Base-by-base conservation (phyloP, 2,329 filamentous ascomycete species). In the Apiospora pterosperma region DNA sequence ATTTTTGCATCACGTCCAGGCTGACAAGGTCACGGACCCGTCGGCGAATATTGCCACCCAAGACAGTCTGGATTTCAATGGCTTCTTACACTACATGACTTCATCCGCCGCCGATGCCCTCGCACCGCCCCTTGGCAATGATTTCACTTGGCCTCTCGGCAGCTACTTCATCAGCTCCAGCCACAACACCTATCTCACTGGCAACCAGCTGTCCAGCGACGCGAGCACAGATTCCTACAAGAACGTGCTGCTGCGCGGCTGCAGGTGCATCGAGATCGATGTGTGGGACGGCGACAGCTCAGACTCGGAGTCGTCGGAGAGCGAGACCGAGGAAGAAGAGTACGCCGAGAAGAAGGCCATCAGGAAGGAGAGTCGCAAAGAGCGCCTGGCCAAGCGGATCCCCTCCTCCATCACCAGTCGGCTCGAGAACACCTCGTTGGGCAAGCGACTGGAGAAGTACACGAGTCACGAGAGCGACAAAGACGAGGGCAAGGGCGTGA, bases 101-200 rank as follows among this genome's bases (percentile, higher is more conserved):
- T 87, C 85, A 31, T 67, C 79, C 3, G 78, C 80, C 14, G 77
- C 80, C 63, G 78, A 81, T 48, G 76, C 78, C 39, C 77, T 79
- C 21, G 78, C 76, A 1, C 81, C 82, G 2, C 76, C 76, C 23
- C 70, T 72, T 28, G 67, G 77, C 2, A 74, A 80, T 63, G 84
- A 88, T 63, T 84, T 96, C 63, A 87, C 92, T 62, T 90, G 89
- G 72, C 94, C 94, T 0, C 80, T 97, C 67, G 91, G 93, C 65
- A 93, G 93, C 78, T 97, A 97, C 78, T 97, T 93, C 78, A 92
- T 97, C 75, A 96, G 90, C 67, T 97, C 92, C 71, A 97, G 93
- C 64, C 94, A 97, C 82, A 97, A 97, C 78, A 97, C 94, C 0
- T 97, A 97, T 71, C 86, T 97, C 25, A 87, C 93, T 1, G 94